Conservation (phyloP, 2,329 filamentous ascomycete genomes). For the Fusarium graminum region DNA sequence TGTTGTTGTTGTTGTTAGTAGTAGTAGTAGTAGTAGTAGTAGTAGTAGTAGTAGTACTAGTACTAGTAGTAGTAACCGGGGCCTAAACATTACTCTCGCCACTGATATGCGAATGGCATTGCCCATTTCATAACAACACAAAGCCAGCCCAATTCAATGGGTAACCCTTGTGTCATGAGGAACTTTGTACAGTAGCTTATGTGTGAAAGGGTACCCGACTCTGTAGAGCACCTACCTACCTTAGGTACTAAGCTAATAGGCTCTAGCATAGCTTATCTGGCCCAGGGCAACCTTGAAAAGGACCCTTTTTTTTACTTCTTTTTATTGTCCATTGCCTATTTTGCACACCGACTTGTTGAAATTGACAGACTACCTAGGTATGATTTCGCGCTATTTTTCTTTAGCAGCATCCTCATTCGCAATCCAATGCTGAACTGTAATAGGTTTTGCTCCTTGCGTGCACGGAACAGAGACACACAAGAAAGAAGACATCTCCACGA, state of each 20-base stretch:
- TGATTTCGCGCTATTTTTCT: conserved; percentile 11
- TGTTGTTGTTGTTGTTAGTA: no score
- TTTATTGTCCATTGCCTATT: conserved; percentile 31
- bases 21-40: background rate
- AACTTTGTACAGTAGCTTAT: background rate
- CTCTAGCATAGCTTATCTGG: background rate
- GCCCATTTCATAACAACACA: conserved; percentile 12
- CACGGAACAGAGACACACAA: background rate
- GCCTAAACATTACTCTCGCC: conserved; percentile 16
- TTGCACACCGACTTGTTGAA: conserved; percentile 38
- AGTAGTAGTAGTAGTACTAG: background rate
- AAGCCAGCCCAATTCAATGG: background rate
- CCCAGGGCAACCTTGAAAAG: background rate
- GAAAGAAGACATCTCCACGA: background rate
- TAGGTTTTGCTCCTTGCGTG: background rate
- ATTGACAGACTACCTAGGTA: background rate
- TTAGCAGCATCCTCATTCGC: background rate
- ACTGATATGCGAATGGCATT: conserved; percentile 23
- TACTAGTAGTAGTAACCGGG: background rate
- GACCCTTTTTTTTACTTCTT: background rate
- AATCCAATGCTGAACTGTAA: background rate
- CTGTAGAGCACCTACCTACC: no score
- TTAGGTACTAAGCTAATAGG: no score
- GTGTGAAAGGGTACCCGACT: no score
- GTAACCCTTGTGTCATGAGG: background rate